Percentiles rank a stretch among this genome's conserved stretches.
These are phyloP conservation scores for Pseudogymnoascus sp. DNA, from an alignment of 2,329 filamentous ascomycete species.

Conservation along the genomic window DNA sequence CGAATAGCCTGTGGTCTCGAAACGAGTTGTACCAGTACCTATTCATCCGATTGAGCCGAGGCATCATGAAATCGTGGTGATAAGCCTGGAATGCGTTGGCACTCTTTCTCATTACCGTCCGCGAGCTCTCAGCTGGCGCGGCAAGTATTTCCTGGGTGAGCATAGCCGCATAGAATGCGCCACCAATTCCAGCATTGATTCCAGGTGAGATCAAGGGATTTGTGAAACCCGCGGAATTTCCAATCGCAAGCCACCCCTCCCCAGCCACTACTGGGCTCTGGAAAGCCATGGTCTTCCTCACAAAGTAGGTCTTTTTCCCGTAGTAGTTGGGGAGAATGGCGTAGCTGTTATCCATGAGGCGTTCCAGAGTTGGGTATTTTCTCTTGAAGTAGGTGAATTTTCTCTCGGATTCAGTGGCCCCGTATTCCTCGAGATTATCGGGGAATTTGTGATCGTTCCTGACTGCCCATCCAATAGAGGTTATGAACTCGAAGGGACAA, in stretches of 20 bases:
- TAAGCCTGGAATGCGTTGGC: not conserved
- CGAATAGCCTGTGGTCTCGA: not conserved
- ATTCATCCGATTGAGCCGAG: not conserved
- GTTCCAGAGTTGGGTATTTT: slow-evolving; percentile 19
- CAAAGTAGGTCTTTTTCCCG: not conserved
- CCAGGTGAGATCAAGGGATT: slow-evolving; percentile 25
- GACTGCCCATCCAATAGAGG: not conserved
- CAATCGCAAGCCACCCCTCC: slow-evolving; percentile 22
- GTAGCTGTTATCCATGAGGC: slow-evolving; percentile 19
- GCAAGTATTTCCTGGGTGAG: not conserved
- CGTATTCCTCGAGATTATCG: slow-evolving; percentile 18
- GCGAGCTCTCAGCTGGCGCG: not conserved
- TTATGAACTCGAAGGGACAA: not conserved
- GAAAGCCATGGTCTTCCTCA: slow-evolving; percentile 10
- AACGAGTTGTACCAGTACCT: not conserved
- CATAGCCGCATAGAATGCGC: not conserved
- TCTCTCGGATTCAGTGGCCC: slow-evolving; percentile 20
- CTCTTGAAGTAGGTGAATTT: slow-evolving; percentile 23
- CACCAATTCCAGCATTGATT: slow-evolving; percentile 18
- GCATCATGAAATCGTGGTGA: not conserved
- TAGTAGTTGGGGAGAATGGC: slow-evolving; percentile 3
- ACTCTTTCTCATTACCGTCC: not conserved
- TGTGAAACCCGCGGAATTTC: slow-evolving; percentile 25
- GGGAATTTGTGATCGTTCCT: slow-evolving; percentile 13
- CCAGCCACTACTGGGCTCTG: slow-evolving; percentile 21